Conservation (phyloP, 2,329 filamentous ascomycete species). For the Fonsecaea pedrosoi region DNA sequence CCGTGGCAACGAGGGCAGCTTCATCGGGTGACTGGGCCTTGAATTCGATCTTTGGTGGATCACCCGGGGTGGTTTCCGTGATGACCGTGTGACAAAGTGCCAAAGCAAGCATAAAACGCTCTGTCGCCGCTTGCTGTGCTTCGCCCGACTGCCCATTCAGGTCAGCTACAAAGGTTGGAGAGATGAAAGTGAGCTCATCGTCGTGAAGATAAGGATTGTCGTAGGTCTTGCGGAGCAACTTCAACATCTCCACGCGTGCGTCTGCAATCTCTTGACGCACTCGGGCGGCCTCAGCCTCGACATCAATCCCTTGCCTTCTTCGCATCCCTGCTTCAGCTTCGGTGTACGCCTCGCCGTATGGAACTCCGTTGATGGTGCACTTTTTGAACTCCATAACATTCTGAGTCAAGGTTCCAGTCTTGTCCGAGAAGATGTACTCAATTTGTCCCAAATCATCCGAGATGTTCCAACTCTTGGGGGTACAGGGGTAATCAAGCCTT, state of each 20-base stretch:
- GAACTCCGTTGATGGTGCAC: conserved; percentile 91
- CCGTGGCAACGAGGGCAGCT: conserved; percentile 90
- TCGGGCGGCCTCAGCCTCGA: conserved; percentile 77
- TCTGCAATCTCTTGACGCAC: conserved; percentile 78
- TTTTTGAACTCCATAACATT: conserved; percentile 99
- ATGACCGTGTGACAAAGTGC: conserved; percentile 98
- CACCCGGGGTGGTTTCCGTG: conserved; percentile 85
- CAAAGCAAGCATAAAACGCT: conserved; percentile 91
- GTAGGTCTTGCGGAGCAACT: conserved; percentile 75
- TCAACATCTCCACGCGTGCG: conserved; percentile 75
- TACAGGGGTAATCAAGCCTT: conserved; percentile 88
- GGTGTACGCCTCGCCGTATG: conserved; percentile 97
- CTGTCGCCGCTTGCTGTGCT: conserved; percentile 77
- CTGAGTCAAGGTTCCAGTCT: conserved; percentile 86
- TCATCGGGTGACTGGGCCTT: conserved; percentile 98
- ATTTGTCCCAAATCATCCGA: conserved; percentile 98
- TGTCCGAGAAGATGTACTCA: conserved; percentile 98
- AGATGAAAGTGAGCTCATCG: conserved; percentile 88
- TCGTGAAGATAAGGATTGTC: conserved; percentile 91
- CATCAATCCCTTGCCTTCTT: conserved; percentile 84
- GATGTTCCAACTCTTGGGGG: conserved; percentile 98
- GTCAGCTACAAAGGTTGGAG: conserved; percentile 86
- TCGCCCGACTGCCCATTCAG: conserved; percentile 76
- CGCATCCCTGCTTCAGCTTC: conserved; percentile 97
- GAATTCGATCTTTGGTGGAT: conserved; percentile 88